phyloP scores from a whole-genome alignment of 352 stramenopile species.

The Peronospora farinosa region DNA sequence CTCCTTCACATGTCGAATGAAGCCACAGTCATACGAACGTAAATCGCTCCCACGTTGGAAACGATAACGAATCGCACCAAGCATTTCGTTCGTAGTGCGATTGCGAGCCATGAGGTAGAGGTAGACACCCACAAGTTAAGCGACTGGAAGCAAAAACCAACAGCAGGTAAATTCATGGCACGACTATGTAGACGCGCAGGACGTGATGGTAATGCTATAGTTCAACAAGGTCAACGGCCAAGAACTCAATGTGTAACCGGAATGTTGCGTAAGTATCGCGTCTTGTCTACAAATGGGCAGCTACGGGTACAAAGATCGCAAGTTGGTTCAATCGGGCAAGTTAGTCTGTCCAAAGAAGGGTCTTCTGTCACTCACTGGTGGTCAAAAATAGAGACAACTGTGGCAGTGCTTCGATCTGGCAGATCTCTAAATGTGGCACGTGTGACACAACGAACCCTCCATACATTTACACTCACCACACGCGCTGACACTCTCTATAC shows the following conservation, averaged over 20 bases:
- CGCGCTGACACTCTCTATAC: slow-evolving; percentile 13
- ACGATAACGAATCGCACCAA: slow-evolving; percentile 63
- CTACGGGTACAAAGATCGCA: slow-evolving; percentile 23
- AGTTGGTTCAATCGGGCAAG: slow-evolving; percentile 7
- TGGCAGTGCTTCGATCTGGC: slow-evolving; percentile 80
- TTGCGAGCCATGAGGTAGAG: slow-evolving; percentile 67
- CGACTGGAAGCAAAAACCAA: slow-evolving; percentile 44
- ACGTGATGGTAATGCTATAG: slow-evolving; percentile 40
- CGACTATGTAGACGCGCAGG: slow-evolving; percentile 23
- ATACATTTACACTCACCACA: slow-evolving; percentile 28
- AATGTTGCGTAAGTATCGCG: slow-evolving; percentile 94
- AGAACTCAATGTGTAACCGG: slow-evolving; percentile 45
- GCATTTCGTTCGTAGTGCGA: slow-evolving; percentile 73
- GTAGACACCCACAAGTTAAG: slow-evolving; percentile 57
- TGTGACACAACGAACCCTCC: slow-evolving; percentile 76
- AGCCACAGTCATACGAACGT: slow-evolving; percentile 41
- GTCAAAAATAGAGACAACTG: slow-evolving; percentile 95
- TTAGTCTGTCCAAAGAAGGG: not conserved
- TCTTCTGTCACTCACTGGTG: slow-evolving; percentile 85
- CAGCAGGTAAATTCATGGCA: slow-evolving; percentile 44
- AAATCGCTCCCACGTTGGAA: slow-evolving; percentile 31
- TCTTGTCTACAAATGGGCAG: slow-evolving; percentile 98
- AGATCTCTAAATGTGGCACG: slow-evolving; percentile 70
- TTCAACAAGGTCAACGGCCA: slow-evolving; percentile 40
- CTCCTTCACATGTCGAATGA: slow-evolving; percentile 40